Percentiles rank a stretch among this genome's conserved stretches.
These are phyloP conservation scores for Chlorella sp. DNA, from an alignment of 139 green algal species.

Conservation along the genomic window DNA sequence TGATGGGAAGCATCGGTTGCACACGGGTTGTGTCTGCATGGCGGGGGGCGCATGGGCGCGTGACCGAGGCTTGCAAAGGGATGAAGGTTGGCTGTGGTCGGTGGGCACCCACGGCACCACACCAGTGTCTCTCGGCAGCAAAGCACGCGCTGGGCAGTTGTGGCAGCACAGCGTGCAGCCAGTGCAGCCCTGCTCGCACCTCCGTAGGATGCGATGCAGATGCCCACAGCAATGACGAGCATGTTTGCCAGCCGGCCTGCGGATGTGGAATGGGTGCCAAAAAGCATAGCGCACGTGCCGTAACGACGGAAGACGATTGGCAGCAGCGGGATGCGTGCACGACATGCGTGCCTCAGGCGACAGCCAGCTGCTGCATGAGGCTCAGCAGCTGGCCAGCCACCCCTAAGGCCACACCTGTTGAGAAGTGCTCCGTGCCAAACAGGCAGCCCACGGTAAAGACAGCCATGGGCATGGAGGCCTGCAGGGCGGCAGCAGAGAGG, in stretches of 20 bases:
- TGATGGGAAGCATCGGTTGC: no score
- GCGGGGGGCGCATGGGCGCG: no score
- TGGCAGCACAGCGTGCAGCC: background rate
- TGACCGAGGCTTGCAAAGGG: no score
- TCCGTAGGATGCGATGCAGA: conserved; percentile 28
- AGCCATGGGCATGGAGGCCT: conserved; percentile 69
- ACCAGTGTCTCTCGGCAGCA: background rate
- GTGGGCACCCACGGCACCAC: no score
- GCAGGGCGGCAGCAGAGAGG: background rate
- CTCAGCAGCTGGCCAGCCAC: no score
- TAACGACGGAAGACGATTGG: no score
- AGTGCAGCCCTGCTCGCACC: background rate
- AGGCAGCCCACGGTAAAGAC: conserved; percentile 62
- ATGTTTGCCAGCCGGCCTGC: conserved; percentile 57
- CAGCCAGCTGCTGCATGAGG: no score
- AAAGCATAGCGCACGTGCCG: no score
- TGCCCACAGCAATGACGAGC: conserved; percentile 54
- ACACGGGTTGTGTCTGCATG: no score
- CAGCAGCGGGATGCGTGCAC: no score
- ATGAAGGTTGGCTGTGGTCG: no score
- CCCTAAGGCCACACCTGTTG: conserved; percentile 9
- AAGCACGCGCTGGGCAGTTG: background rate
- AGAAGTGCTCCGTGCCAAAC: conserved; percentile 60
- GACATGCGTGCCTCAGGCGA: no score
- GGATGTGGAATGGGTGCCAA: background rate